Percentiles rank a stretch among this genome's conserved stretches.
Evolutionary conservation across 2,329 filamentous ascomycete genomes (phyloP).

Genomic region (Aspergillus clavatus): DNA sequence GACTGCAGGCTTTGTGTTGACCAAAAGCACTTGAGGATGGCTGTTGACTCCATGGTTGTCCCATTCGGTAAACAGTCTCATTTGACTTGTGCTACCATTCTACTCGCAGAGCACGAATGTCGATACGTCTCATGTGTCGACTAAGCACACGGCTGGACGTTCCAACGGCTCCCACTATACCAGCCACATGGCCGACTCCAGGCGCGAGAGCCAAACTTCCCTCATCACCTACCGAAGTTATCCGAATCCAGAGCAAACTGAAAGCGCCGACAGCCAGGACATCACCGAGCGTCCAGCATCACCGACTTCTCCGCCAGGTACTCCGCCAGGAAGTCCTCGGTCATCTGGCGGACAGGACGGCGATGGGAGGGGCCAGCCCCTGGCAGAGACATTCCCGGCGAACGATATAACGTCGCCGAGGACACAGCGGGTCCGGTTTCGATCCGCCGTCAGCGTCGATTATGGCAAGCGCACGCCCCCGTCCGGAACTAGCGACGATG

Average conservation of each 20-base stretch:
- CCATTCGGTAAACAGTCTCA: too few relatives aligned
- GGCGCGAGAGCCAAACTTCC: slow-evolving; percentile 3
- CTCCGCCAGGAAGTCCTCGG: not conserved
- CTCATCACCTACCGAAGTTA: slow-evolving; percentile 9
- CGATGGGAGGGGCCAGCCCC: not conserved
- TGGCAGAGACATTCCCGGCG: not conserved
- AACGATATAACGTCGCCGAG: not conserved
- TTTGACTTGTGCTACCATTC: too few relatives aligned
- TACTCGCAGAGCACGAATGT: too few relatives aligned
- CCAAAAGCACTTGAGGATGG: too few relatives aligned
- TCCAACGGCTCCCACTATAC: not conserved
- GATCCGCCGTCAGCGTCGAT: slow-evolving; percentile 7
- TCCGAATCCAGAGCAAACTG: not conserved
- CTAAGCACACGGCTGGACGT: too few relatives aligned
- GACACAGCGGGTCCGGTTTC: slow-evolving; percentile 14
- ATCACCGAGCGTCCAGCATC: not conserved
- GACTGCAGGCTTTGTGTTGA: too few relatives aligned
- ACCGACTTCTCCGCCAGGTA: not conserved
- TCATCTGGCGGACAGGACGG: not conserved
- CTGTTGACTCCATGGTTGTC: too few relatives aligned
- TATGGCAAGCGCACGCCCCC: not conserved
- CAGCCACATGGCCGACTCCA: not conserved
- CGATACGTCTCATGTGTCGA: too few relatives aligned
- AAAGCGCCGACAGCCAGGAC: not conserved
- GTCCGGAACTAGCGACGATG: not conserved